Base-by-base conservation (phyloP, 2,329 filamentous ascomycete genomes). In the Xylariaceae sp. region DNA sequence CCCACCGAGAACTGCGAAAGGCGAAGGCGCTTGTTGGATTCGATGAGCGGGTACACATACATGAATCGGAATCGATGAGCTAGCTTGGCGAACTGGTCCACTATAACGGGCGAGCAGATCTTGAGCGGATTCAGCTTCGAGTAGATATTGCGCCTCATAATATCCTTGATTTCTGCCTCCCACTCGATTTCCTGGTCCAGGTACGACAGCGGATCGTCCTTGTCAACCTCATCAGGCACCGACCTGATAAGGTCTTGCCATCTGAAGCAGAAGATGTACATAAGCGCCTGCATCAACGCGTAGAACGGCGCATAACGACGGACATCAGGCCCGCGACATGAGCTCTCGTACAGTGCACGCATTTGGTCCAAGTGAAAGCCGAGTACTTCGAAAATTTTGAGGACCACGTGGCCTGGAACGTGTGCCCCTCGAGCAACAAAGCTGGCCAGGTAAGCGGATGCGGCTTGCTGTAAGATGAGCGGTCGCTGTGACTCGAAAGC, bases 181-280 rank as follows among this genome's bases (percentile, higher is more conserved):
- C 95, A 98, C 41, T 83, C 81, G 42, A 96, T 85, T 54, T 96
- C 90, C 63, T 89, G 86, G 2, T 87, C 82, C 18, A 86, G 75
- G 63, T 84, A 87, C 1, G 82, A 83, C 1, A 80, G 76, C 10
- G 79, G 77, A 57, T 88, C 85, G 56, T 84, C 89, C 60, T 78
- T 83, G 74, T 84, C 89, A 54, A 84, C 82, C 58, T 75, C 79
- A 57, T 86, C 81, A 1, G 83, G 78, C 2, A 82, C 83, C 1
- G 83, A 81, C 19, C 84, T 79, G 53, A 91, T 89, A 45, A 99
- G 80, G 68, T 98, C 93, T 59, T 91, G 89, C 95, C 95, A 99
- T 52, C 95, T 88, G 79, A 99, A 99, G 78, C 95, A 99, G 70
- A 96, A 97, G 56, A 96, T 93, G 77, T 97, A 97, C 20, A 97